phyloP scores from a whole-genome alignment of 2,329 filamentous ascomycete species.

The Ampelomyces quisqualis region DNA sequence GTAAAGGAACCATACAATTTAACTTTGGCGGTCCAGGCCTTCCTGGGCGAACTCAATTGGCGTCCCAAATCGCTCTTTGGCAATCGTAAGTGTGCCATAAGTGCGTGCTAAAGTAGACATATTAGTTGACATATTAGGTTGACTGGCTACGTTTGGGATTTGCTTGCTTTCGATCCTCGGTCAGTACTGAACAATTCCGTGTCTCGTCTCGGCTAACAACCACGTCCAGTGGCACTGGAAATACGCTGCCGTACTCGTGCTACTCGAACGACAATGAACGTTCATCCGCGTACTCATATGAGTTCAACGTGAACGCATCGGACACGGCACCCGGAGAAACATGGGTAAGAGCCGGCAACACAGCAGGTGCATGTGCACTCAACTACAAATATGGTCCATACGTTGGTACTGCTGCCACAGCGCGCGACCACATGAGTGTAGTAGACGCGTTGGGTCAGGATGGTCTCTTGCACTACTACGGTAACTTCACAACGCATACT shows the following conservation, averaged over 20 bases:
- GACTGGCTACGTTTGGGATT: neutral
- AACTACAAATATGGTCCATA: neutral
- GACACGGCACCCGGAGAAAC: neutral
- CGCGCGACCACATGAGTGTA: neutral
- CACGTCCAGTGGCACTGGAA: neutral
- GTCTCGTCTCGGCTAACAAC: neutral
- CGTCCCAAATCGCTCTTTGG: neutral
- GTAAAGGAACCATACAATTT: neutral
- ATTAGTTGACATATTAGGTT: neutral
- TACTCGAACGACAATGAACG: neutral
- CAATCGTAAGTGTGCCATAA: neutral
- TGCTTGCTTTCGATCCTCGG: neutral
- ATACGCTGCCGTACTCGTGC: neutral
- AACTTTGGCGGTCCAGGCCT: neutral
- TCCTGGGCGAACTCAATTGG: neutral
- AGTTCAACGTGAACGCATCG: neutral
- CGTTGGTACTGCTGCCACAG: neutral
- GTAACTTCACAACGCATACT: neutral
- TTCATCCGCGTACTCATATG: no score
- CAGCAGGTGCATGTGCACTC: neutral
- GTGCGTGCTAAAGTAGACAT: neutral
- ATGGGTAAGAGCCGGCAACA: neutral
- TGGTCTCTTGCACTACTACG: neutral
- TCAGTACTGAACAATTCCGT: neutral
- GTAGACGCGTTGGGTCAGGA: conserved; percentile 1